Conservation (phyloP, 1,284 basidiomycete genomes). For the Ustilago sp. region DNA sequence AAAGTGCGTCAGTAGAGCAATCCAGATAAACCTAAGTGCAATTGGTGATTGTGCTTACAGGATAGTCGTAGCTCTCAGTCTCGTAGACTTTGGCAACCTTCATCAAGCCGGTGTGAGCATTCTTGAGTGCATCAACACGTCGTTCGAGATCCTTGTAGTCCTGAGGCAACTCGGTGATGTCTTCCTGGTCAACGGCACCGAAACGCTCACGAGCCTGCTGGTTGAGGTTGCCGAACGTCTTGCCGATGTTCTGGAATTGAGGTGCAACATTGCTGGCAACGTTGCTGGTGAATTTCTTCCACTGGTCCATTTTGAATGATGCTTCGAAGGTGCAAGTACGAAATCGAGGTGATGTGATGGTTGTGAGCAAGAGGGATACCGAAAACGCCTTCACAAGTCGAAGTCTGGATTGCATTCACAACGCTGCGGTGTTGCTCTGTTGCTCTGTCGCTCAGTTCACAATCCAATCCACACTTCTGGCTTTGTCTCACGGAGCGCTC, state of each 20-base stretch:
- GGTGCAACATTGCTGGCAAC: constrained; percentile 62
- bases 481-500: not conserved
- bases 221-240: constrained; percentile 84
- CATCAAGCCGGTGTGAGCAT: constrained; percentile 79
- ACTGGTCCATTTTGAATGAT: constrained; percentile 77
- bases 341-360: not conserved
- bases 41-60: constrained; percentile 72
- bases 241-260: constrained; percentile 75
- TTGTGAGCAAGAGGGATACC: not conserved
- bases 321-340: not conserved
- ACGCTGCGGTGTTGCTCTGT: constrained; percentile 1
- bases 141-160: constrained; percentile 97
- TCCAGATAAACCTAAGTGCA: not conserved
- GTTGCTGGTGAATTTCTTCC: constrained; percentile 71
- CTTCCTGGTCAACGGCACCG: constrained; percentile 87
- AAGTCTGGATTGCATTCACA: not conserved
- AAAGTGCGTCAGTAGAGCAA: constrained; percentile 56
- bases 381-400: not conserved
- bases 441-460: not conserved
- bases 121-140: constrained; percentile 89
- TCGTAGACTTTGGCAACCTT: constrained; percentile 73
- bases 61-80: constrained; percentile 67
- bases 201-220: constrained; percentile 77
- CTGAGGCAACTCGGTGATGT: constrained; percentile 83
- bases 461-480: constrained; percentile 5